Evolutionary conservation across 2,329 filamentous ascomycete genomes (phyloP), one percentile per base, ranked within the genome.

Genomic region (Colletotrichum higginsianum): DNA sequence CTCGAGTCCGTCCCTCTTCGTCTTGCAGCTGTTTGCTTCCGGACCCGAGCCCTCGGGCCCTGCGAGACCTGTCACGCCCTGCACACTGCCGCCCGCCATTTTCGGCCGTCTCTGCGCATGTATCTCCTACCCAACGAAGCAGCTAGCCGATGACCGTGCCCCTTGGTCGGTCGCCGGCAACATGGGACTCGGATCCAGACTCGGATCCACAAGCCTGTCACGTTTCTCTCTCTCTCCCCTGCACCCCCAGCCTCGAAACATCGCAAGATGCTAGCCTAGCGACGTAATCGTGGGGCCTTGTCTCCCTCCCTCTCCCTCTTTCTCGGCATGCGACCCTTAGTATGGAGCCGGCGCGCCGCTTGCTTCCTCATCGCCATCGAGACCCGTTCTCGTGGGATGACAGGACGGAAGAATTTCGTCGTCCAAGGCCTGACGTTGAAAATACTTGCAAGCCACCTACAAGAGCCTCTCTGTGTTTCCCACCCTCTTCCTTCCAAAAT

Each of bases 31-130:
- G 30, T 44, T 49, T 70, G 67, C 38, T 52, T 58, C 64, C 64
- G 50, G 64, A 68, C 44, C 68, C 68, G 50, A 67, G 44, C 61
- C n/a, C 44, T 68, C 38, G 68, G 68, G 64, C 68, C 67, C 65
- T 58, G 62, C 23, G 30, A 47, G 30, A 40, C 38, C 47, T 53
- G 47, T 50, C 55, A 49, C n/a, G 62, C 16, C 52, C 42, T 63
- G 57, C 49, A 55, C 49, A 55, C 26, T 40, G 60, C 5, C 38
- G 58, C 9, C 38, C 30, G 30, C 30, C 30, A 11, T 55, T 30
- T 5, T 3, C 38, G 47, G 38, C 58, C 40, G 9, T 55, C 16
- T 46, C 35, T 62, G 30, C 26, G 16, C 11, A 44, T 35, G 16
- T 60, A 26, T 40, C 13, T 21, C 47, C 5, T 13, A 58, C 40